Conservation (phyloP, 2,329 filamentous ascomycete genomes). For the Dactylonectria estremocensis region DNA sequence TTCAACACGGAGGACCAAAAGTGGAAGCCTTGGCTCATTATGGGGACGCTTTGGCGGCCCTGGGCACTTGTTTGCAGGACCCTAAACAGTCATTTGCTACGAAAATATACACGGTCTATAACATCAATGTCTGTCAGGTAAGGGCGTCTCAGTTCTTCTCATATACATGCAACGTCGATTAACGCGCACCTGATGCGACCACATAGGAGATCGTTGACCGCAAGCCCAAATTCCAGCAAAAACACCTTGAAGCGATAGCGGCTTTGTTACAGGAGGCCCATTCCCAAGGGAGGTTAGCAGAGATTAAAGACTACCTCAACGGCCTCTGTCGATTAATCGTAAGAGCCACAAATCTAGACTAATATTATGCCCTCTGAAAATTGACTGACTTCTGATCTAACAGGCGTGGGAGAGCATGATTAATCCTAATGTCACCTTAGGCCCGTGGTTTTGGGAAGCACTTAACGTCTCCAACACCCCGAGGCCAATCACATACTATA, state of each 20-base stretch:
- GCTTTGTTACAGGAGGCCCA: constrained; percentile 37
- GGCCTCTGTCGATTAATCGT: constrained; percentile 41
- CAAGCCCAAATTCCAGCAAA: constrained; percentile 13
- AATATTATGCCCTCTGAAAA: accelerated
- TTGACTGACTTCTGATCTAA: neutral
- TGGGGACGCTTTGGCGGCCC: constrained; percentile 32
- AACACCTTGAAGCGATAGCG: constrained; percentile 36
- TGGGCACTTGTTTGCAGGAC: constrained; percentile 28
- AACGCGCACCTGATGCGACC: neutral
- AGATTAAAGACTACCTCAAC: constrained; percentile 34
- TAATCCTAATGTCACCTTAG: constrained; percentile 35
- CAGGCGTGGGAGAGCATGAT: constrained; percentile 40
- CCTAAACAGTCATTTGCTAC: constrained; percentile 15
- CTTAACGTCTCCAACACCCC: constrained; percentile 9
- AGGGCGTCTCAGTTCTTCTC: neutral
- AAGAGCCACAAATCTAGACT: neutral
- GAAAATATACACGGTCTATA: constrained; percentile 37
- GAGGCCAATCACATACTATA: constrained; percentile 34
- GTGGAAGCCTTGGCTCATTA: constrained; percentile 35
- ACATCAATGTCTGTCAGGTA: constrained; percentile 42
- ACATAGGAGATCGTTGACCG: constrained; percentile 39
- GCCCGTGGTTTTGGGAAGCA: constrained; percentile 43
- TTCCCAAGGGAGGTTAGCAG: constrained; percentile 16
- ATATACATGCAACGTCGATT: neutral
- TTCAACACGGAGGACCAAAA: constrained; percentile 16